Conservation (phyloP, 352 stramenopile genomes). For the Labyrinthula sp. region DNA sequence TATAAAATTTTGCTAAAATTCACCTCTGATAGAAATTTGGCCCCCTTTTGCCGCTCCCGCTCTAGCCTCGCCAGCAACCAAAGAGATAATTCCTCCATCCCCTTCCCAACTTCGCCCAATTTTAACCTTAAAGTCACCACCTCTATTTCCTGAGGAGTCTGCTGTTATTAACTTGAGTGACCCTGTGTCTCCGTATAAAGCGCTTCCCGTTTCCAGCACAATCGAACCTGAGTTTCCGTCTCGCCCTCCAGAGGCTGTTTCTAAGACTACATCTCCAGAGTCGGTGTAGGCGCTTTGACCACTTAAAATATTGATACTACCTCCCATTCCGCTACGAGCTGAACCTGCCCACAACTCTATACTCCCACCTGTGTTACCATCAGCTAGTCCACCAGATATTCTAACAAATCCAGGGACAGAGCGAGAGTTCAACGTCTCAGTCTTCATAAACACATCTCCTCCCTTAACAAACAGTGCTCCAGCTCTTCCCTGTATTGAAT, state of each 20-base stretch:
- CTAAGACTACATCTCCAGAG: too few relatives aligned
- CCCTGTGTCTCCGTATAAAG: slow-evolving; percentile 36
- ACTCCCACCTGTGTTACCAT: slow-evolving; percentile 19
- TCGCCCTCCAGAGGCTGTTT: slow-evolving; percentile 37
- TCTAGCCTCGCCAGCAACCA: slow-evolving; percentile 36
- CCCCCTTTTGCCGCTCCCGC: slow-evolving; percentile 36
- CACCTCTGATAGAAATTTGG: slow-evolving; percentile 38
- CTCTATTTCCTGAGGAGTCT: slow-evolving; percentile 37
- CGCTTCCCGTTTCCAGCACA: slow-evolving; percentile 45
- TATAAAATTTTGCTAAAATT: too few relatives aligned
- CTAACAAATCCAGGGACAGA: slow-evolving; percentile 3
- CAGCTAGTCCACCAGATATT: slow-evolving; percentile 19
- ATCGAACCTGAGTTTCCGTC: slow-evolving; percentile 44
- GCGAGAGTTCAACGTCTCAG: slow-evolving; percentile 2
- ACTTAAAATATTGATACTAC: slow-evolving; percentile 3
- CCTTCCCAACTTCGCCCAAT: slow-evolving; percentile 38
- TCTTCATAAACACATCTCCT: slow-evolving; percentile 1
- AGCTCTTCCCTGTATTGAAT: slow-evolving; percentile 14
- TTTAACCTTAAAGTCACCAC: slow-evolving; percentile 43
- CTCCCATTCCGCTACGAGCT: slow-evolving; percentile 12
- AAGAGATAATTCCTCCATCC: slow-evolving; percentile 40
- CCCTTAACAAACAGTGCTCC: slow-evolving; percentile 16
- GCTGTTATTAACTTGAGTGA: slow-evolving; percentile 45
- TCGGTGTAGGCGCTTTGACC: too few relatives aligned
- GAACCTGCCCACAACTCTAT: slow-evolving; percentile 14